These are phyloP conservation scores for Leishmania lainsoni DNA, from an alignment of 208 protist species.

Conservation along the genomic window DNA sequence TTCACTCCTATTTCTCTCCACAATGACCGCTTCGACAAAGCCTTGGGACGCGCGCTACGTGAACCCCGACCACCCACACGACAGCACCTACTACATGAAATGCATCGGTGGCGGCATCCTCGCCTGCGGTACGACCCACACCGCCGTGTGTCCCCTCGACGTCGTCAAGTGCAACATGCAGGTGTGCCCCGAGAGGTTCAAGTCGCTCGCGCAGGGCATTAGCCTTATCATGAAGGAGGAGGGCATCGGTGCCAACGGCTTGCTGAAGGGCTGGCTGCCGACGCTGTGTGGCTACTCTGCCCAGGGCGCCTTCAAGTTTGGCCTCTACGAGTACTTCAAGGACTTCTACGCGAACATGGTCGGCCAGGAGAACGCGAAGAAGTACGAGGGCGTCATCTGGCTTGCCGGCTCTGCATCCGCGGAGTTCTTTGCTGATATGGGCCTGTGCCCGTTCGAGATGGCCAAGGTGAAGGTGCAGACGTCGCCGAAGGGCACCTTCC, in stretches of 20 bases:
- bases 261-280: constrained; percentile 92
- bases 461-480: constrained; percentile 94
- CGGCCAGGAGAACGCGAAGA: constrained; percentile 80
- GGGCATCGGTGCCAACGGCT: constrained; percentile 62
- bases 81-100: constrained; percentile 92
- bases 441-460: constrained; percentile 95
- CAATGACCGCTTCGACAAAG: too few species aligned
- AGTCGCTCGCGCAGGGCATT: constrained; percentile 71
- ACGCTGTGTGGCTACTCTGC: constrained; percentile 93
- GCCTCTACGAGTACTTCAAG: constrained; percentile 96
- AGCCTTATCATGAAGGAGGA: constrained; percentile 70
- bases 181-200: constrained; percentile 90
- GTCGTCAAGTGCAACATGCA: constrained; percentile 97
- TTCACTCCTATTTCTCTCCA: too few species aligned
- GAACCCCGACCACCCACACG: constrained; percentile 68
- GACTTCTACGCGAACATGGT: constrained; percentile 86
- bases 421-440: constrained; percentile 97
- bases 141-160: constrained; percentile 94
- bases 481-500: constrained; percentile 79
- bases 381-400: constrained; percentile 86
- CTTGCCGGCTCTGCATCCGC: constrained; percentile 93
- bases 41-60: constrained; percentile 79
- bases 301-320: constrained; percentile 95
- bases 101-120: constrained; percentile 94
- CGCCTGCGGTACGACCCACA: constrained; percentile 95